Percentiles rank a stretch among this genome's conserved stretches.
These are phyloP conservation scores for Ustilago shanxiensis DNA, from an alignment of 1,284 basidiomycete species.

Conservation along the genomic window DNA sequence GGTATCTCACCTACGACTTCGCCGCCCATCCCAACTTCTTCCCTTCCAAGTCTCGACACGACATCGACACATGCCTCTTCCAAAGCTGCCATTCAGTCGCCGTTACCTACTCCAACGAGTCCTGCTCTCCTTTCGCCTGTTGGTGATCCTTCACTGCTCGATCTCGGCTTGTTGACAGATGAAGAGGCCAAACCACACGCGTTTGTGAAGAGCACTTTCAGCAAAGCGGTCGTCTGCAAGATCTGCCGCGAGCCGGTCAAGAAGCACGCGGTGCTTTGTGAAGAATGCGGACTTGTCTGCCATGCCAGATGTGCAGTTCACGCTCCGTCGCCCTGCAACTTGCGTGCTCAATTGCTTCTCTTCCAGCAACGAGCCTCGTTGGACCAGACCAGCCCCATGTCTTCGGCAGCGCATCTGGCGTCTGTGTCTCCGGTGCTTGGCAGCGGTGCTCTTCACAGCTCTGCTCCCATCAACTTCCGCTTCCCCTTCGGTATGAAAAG, in stretches of 20 bases:
- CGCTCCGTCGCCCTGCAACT: slow-evolving; percentile 83
- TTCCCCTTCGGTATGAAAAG: slow-evolving; percentile 58
- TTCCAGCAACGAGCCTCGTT: slow-evolving; percentile 55
- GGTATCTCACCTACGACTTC: slow-evolving; percentile 28
- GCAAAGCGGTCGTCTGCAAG: slow-evolving; percentile 88
- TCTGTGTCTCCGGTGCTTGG: slow-evolving; percentile 23
- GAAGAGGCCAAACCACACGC: slow-evolving; percentile 74
- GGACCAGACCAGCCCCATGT: slow-evolving; percentile 43
- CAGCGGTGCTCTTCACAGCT: slow-evolving; percentile 1
- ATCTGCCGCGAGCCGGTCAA: slow-evolving; percentile 85
- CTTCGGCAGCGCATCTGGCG: slow-evolving; percentile 28
- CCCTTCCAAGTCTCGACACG: slow-evolving; percentile 23
- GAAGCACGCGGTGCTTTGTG: slow-evolving; percentile 88
- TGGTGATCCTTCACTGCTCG: slow-evolving; percentile 48
- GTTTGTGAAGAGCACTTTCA: slow-evolving; percentile 91
- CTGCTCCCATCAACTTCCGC: slow-evolving; percentile 48
- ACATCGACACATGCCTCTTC: slow-evolving; percentile 12
- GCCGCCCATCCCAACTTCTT: slow-evolving; percentile 4
- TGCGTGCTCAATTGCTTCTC: slow-evolving; percentile 75
- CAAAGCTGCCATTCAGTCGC: slow-evolving; percentile 1
- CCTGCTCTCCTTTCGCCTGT: slow-evolving; percentile 24
- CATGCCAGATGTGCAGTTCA: slow-evolving; percentile 82
- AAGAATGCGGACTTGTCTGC: slow-evolving; percentile 87
- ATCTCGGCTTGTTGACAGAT: slow-evolving; percentile 38
- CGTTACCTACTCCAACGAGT: slow-evolving; percentile 6